Conservation (phyloP, 352 stramenopile species). For the Globisporangium emineosum region DNA sequence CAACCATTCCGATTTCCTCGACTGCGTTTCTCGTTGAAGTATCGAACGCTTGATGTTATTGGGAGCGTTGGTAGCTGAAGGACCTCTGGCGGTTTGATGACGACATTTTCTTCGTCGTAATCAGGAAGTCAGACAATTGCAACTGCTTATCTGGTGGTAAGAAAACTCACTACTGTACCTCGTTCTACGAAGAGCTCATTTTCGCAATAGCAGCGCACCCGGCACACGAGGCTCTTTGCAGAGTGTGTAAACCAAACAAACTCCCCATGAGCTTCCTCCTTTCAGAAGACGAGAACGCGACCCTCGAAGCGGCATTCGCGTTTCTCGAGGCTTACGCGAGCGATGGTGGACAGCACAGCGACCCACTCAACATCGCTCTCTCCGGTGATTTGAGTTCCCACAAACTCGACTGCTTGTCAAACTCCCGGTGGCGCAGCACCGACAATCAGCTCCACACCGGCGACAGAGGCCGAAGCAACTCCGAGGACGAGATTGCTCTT, state of each 20-base stretch:
- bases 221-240: too few species aligned
- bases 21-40: too few species aligned
- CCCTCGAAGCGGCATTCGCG: slow-evolving; percentile 19
- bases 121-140: too few species aligned
- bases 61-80: too few species aligned
- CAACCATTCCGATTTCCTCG: too few species aligned
- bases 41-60: too few species aligned
- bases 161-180: too few species aligned
- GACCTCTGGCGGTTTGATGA: too few species aligned
- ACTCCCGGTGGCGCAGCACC: neutral
- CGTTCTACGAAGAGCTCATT: too few species aligned
- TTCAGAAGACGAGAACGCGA: slow-evolving; percentile 19
- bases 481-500: neutral
- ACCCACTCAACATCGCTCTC: neutral
- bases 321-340: slow-evolving; percentile 19
- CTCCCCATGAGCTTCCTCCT: slow-evolving; percentile 12
- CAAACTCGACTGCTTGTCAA: neutral
- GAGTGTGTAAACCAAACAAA: neutral
- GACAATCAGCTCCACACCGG: neutral
- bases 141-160: too few species aligned
- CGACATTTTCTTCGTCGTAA: too few species aligned
- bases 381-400: neutral
- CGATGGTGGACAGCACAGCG: neutral
- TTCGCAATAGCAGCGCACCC: too few species aligned
- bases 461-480: neutral